Conservation (phyloP, 352 stramenopile species). For the Phytophthora sojae region DNA sequence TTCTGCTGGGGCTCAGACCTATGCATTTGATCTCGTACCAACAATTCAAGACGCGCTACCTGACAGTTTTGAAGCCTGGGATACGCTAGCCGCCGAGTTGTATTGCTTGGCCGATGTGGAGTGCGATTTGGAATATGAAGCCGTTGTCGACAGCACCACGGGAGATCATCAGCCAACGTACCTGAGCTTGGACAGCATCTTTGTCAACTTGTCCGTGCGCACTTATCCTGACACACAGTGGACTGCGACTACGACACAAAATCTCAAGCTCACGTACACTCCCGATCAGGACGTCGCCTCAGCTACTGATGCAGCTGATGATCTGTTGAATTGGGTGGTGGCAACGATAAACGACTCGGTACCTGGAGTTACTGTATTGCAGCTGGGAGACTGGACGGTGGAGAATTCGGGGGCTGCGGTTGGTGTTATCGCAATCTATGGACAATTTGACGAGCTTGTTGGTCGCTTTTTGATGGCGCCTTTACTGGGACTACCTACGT, state of each 20-base stretch:
- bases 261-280: background rate
- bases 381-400: background rate
- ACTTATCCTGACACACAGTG: slow-evolving; percentile 2
- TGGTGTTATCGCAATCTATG: background rate
- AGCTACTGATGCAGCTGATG: background rate
- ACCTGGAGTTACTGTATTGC: background rate
- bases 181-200: background rate
- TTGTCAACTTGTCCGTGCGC: background rate
- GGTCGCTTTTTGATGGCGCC: background rate
- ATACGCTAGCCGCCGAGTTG: background rate
- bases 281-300: background rate
- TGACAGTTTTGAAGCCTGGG: background rate
- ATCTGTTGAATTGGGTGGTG: background rate
- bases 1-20: background rate
- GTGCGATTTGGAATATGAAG: background rate
- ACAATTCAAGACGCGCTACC: background rate
- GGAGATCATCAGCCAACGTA: background rate
- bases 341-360: background rate
- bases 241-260: background rate
- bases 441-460: background rate
- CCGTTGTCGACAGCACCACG: background rate
- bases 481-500: background rate
- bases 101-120: background rate
- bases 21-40: slow-evolving; percentile 1
- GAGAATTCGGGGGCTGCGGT: background rate